Conservation (phyloP, 352 stramenopile species). For the Pythium grandisporangium region DNA sequence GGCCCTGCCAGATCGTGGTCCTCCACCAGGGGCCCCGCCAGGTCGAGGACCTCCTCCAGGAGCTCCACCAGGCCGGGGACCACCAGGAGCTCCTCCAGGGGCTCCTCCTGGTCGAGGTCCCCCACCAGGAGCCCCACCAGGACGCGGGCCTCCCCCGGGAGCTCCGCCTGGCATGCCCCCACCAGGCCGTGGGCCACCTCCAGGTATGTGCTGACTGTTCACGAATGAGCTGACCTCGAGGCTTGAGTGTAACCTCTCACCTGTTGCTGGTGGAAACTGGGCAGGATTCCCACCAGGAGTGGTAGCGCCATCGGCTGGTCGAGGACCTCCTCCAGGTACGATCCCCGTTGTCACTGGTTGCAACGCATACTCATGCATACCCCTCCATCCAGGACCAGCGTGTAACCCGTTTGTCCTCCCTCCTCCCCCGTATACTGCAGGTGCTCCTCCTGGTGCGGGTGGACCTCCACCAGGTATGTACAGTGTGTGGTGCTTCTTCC, state of each 20-base stretch:
- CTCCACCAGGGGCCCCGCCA: conserved; percentile 6
- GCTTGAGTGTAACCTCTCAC: not conserved
- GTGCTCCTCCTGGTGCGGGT: conserved; percentile 12
- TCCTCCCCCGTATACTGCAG: not conserved
- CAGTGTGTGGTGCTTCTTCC: too few species aligned
- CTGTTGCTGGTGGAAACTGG: too few species aligned
- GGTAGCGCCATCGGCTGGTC: too few species aligned
- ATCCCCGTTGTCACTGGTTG: too few species aligned
- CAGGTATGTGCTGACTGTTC: conserved; percentile 6
- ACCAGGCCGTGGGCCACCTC: conserved; percentile 19
- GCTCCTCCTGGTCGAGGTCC: conserved; percentile 14
- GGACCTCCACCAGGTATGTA: conserved; percentile 18
- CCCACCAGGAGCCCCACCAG: conserved; percentile 16
- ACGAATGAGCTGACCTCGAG: not conserved
- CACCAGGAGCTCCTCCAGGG: conserved; percentile 11
- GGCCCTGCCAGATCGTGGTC: conserved; percentile 2
- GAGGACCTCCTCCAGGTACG: conserved; percentile 13
- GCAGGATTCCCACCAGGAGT: too few species aligned
- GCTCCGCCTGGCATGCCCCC: conserved; percentile 3
- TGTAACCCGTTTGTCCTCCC: not conserved
- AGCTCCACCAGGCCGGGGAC: conserved; percentile 14
- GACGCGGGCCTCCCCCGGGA: not conserved
- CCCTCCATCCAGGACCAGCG: not conserved
- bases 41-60: conserved; percentile 9
- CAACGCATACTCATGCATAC: not conserved